Evolutionary conservation across 2,329 filamentous ascomycete species (phyloP).

Genomic region (Pestalotiopsis sp.): DNA sequence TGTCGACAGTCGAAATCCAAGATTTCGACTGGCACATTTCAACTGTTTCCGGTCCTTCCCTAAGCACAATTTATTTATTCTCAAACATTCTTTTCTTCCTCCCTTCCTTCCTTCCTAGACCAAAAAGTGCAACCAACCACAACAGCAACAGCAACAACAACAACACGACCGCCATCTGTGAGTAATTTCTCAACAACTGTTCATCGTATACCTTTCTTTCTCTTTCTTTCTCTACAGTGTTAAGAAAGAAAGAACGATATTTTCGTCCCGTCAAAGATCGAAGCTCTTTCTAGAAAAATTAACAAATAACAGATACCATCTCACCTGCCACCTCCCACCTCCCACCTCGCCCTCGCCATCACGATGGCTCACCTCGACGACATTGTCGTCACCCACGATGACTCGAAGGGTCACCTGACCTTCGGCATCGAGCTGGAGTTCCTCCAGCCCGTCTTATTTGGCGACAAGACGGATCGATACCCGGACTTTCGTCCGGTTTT

Average conservation of each 20-base stretch:
- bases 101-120: no score
- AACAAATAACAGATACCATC: not conserved
- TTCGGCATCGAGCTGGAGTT: conserved; percentile 32
- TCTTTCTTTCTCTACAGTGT: conserved; percentile 23
- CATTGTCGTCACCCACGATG: conserved; percentile 23
- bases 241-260: no score
- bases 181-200: conserved; percentile 33
- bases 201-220: conserved; percentile 52
- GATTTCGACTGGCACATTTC: no score
- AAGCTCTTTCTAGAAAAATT: no score
- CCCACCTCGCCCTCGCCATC: not conserved
- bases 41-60: no score
- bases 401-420: conserved; percentile 22
- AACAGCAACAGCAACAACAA: no score
- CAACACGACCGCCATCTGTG: no score
- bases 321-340: not conserved
- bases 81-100: no score
- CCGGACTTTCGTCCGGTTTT: conserved; percentile 5
- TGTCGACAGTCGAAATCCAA: no score
- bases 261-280: no score
- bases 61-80: no score
- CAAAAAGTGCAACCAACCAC: no score
- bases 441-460: conserved; percentile 18
- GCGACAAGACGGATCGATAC: not conserved
- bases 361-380: conserved; percentile 12